Evolutionary conservation across 2,329 filamentous ascomycete species (phyloP).

Genomic region (Colletotrichum musae): DNA sequence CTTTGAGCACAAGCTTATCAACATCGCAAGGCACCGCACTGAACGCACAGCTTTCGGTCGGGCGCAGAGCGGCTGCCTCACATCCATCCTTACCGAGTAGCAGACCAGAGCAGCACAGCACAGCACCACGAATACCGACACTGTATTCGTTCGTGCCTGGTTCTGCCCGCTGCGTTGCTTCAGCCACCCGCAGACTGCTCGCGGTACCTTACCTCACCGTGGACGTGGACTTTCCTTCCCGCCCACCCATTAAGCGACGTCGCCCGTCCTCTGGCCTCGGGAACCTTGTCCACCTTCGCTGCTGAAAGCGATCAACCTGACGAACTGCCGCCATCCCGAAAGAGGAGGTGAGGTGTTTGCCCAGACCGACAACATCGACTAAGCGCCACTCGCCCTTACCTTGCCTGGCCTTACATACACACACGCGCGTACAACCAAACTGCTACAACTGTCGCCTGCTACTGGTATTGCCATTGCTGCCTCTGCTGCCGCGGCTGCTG

Average conservation of each 20-base stretch:
- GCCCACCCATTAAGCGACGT: constrained; percentile 24
- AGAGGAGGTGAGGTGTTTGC: constrained; percentile 33
- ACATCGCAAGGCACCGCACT: constrained; percentile 6
- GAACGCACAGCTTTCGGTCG: constrained; percentile 27
- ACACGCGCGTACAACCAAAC: constrained; percentile 39
- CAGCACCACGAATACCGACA: constrained; percentile 1
- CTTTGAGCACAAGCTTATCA: constrained; percentile 41
- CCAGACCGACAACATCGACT: constrained; percentile 27
- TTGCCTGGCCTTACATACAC: constrained; percentile 10
- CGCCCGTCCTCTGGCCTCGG: constrained; percentile 17
- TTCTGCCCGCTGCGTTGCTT: not conserved
- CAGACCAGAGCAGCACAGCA: not conserved
- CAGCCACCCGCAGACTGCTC: constrained; percentile 12
- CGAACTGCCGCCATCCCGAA: constrained; percentile 37
- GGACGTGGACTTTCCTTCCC: not conserved
- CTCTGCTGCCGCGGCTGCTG: constrained; percentile 35
- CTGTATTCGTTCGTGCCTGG: not conserved
- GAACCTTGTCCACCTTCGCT: constrained; percentile 29
- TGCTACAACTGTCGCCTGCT: constrained; percentile 23
- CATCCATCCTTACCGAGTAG: constrained; percentile 1
- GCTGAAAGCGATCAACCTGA: constrained; percentile 34
- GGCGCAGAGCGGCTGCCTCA: constrained; percentile 33
- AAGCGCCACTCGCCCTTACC: constrained; percentile 38
- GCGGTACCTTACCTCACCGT: constrained; percentile 9
- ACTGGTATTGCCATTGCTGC: constrained; percentile 20